phyloP scores from a whole-genome alignment of 306 rosid species.

The Delonix regia region DNA sequence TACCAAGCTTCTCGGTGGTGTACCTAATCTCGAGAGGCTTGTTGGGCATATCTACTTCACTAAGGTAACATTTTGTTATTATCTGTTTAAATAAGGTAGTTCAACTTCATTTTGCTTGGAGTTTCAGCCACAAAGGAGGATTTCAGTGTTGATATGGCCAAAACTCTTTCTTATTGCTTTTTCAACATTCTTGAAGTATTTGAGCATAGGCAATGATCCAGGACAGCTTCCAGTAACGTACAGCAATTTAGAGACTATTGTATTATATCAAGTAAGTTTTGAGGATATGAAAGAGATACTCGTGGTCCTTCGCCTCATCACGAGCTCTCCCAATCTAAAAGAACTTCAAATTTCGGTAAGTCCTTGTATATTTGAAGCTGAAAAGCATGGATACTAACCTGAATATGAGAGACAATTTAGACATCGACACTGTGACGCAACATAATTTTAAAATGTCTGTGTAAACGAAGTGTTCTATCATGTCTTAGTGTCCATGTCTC shows the following conservation, averaged over 20 bases:
- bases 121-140: not conserved
- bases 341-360: slow-evolving; percentile 90
- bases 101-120: slow-evolving; percentile 12
- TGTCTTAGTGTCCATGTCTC: not conserved
- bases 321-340: slow-evolving; percentile 76
- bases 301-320: slow-evolving; percentile 82
- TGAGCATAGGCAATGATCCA: slow-evolving; percentile 77
- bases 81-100: slow-evolving; percentile 29
- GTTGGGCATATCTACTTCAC: slow-evolving; percentile 83
- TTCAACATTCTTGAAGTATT: slow-evolving; percentile 57
- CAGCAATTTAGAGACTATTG: slow-evolving; percentile 64
- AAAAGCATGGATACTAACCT: not conserved
- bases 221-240: slow-evolving; percentile 53
- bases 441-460: not conserved
- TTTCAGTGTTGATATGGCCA: slow-evolving; percentile 2
- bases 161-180: slow-evolving; percentile 23
- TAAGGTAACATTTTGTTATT: slow-evolving; percentile 58
- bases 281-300: slow-evolving; percentile 90
- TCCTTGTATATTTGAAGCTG: slow-evolving; percentile 3
- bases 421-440: not conserved
- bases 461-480: not conserved
- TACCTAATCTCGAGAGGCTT: slow-evolving; percentile 82
- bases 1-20: slow-evolving; percentile 78
- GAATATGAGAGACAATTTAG: not conserved
- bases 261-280: slow-evolving; percentile 86